Evolutionary conservation across 2,329 filamentous ascomycete genomes (phyloP).

Genomic region (Diaporthe nobilis): DNA sequence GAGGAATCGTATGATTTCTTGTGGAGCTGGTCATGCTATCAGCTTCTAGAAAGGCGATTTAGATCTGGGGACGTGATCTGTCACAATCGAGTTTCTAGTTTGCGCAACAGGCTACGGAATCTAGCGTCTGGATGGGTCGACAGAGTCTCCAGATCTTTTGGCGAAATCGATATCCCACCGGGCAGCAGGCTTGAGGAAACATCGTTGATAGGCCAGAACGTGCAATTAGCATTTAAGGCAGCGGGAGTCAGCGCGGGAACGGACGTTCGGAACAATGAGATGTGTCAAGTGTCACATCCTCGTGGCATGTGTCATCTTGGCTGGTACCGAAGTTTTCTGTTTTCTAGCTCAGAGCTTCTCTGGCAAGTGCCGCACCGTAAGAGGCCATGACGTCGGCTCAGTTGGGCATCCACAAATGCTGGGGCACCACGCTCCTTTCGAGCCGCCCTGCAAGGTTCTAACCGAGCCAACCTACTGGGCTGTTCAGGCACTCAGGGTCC

Average conservation of each 20-base stretch:
- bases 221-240: background rate
- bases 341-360: background rate
- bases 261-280: background rate
- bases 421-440: background rate
- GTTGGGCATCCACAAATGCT: constrained; percentile 6
- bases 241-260: background rate
- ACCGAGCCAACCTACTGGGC: background rate
- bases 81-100: background rate
- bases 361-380: background rate
- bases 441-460: constrained; percentile 23
- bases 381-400: background rate
- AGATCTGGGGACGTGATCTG: constrained; percentile 9
- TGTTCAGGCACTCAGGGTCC: background rate
- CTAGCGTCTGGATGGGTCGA: constrained; percentile 23
- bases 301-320: background rate
- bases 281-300: constrained; percentile 5
- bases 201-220: background rate
- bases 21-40: constrained; percentile 34
- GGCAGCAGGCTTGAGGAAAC: background rate
- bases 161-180: background rate
- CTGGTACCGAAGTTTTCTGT: background rate
- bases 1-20: constrained; percentile 38
- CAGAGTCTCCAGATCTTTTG: background rate
- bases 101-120: background rate
- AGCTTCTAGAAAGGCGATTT: background rate